phyloP scores from a whole-genome alignment of 1,284 basidiomycete genomes.

The Heterobasidion annosum region DNA sequence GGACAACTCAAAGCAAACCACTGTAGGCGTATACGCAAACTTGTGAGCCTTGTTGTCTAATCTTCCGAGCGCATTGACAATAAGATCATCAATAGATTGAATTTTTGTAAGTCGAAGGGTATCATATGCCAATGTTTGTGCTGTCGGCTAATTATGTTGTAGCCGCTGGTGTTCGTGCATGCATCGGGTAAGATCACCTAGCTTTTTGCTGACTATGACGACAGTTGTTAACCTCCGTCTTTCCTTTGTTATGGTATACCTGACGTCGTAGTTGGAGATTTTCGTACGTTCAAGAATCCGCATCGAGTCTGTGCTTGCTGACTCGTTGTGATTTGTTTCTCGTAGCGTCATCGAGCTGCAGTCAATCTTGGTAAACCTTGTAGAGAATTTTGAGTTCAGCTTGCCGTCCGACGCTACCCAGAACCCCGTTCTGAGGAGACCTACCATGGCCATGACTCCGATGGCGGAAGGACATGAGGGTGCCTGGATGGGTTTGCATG shows the following conservation, averaged over 20 bases:
- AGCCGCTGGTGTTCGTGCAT: slow-evolving; percentile 19
- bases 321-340: neutral
- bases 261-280: neutral
- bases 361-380: slow-evolving; percentile 13
- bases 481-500: slow-evolving; percentile 9
- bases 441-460: slow-evolving; percentile 7
- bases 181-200: slow-evolving; percentile 22
- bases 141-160: neutral
- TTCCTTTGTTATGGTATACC: too few species aligned
- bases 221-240: neutral
- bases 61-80: neutral
- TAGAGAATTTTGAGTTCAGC: slow-evolving; percentile 17
- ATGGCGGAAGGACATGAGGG: slow-evolving; percentile 4
- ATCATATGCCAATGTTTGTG: neutral
- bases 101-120: slow-evolving; percentile 11
- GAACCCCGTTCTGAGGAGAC: slow-evolving; percentile 4
- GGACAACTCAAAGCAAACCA: slow-evolving; percentile 23
- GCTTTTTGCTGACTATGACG: neutral
- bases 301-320: neutral
- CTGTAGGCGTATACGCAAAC: slow-evolving; percentile 39
- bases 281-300: neutral
- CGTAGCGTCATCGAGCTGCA: slow-evolving; percentile 20
- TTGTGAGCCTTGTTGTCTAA: slow-evolving; percentile 27
- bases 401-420: slow-evolving; percentile 5
- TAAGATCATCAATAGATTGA: slow-evolving; percentile 9